These are phyloP conservation scores for Skeletonema grethae DNA, from an alignment of 108 stramenopile genomes.

Conservation along the genomic window DNA sequence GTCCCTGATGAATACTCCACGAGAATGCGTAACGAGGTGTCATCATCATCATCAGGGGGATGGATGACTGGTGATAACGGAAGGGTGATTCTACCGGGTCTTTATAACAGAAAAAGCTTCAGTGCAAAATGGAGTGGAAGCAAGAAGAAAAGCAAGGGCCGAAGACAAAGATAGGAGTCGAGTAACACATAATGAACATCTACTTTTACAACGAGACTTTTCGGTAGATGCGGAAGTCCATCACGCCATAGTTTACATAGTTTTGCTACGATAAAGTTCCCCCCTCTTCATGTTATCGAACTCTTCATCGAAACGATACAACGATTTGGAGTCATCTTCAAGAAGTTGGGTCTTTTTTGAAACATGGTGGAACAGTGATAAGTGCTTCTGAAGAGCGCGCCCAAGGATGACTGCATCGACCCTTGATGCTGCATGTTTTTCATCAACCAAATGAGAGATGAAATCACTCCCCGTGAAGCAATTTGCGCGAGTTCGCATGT, in stretches of 20 bases:
- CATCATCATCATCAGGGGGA: not conserved
- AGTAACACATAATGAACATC: not conserved
- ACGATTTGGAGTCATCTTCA: slow-evolving; percentile 52
- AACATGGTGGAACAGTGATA: slow-evolving; percentile 58
- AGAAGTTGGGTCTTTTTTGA: slow-evolving; percentile 41
- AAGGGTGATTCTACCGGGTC: slow-evolving; percentile 23
- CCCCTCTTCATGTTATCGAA: not conserved
- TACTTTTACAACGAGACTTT: not conserved
- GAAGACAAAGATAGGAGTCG: slow-evolving; percentile 7
- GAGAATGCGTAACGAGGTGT: slow-evolving; percentile 17
- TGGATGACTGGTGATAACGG: slow-evolving; percentile 36
- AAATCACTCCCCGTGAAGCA: slow-evolving; percentile 43
- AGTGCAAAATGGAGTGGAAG: slow-evolving; percentile 43
- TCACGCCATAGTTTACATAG: not conserved
- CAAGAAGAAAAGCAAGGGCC: slow-evolving; percentile 9
- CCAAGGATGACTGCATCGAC: slow-evolving; percentile 68
- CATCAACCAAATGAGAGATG: slow-evolving; percentile 55
- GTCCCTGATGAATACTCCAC: slow-evolving; percentile 62
- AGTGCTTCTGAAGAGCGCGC: slow-evolving; percentile 34
- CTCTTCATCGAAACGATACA: slow-evolving; percentile 50
- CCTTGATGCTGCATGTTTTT: slow-evolving; percentile 41
- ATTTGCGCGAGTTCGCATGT: slow-evolving; percentile 12
- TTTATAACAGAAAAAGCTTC: slow-evolving; percentile 33
- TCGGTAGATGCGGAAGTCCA: not conserved
- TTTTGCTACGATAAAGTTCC: not conserved